Evolutionary conservation across 176 grass and related monocot species (phyloP), one percentile per base, ranked within the genome.

Genomic region (Melocanna baccifera): DNA sequence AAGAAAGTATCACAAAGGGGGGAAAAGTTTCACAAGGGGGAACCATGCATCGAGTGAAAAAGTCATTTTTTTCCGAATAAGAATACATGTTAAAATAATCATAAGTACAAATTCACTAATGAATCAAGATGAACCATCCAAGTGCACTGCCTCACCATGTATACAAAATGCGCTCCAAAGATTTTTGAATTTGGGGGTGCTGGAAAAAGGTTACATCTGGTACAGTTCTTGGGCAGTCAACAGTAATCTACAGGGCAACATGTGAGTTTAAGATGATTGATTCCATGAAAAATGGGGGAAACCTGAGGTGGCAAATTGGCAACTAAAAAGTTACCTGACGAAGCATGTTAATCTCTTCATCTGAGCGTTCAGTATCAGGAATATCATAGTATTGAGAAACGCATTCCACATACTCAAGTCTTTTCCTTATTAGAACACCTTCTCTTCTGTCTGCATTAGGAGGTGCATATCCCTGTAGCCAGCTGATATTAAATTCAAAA

Each of bases 281-380:
- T 71, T 67, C 20, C 47, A 73, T 3, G 45, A 22, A 89, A 77
- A 67, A 9, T 23, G 2, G 4, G 43, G 0, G 12, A 5, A 12
- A 48, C 34, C 11, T 19, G 25, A n/a, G 7, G 8, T 41, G 14
- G 29, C 3, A 10, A 75, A 74, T 82, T 70, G 28, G 73, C 13
- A 15, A 14, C 1, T 30, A 78, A 76, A 86, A 26, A 6, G 5
- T 70, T 63, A 99, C 96, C 96, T 96, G 93, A 58, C 91, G 91
- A 89, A 99, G 93, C 96, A 96, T 99, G 63, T 88, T 99, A n/a
- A 99, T 96, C 82, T 99, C 97, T 92, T 99, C 97, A 88, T 99
- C 97, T 2, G 93, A 94, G 62, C 97, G 91, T 50, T 99, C 93
- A 25, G 63, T 83, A 80, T 99, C 97, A 0, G 90, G 86, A 91